Evolutionary conservation across 495 filamentous ascomycete species (phyloP).

Genomic region (Hypoxylon fragiforme): DNA sequence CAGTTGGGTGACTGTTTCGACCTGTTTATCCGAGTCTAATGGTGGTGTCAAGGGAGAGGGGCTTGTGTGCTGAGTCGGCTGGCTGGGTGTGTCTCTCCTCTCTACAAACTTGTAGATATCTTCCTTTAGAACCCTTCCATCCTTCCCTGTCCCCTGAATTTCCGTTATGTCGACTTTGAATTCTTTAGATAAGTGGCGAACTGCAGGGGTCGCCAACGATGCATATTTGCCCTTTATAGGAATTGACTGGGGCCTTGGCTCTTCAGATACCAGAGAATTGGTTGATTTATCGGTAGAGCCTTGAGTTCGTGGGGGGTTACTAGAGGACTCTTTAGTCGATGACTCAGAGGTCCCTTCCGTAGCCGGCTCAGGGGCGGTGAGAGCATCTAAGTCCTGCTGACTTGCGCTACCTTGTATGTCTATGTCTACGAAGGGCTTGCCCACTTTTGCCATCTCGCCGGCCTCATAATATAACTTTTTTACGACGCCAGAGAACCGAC

Average conservation of each 20-base stretch:
- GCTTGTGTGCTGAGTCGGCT: constrained; percentile 20
- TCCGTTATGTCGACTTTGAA: constrained; percentile 74
- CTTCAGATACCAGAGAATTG: constrained; percentile 1
- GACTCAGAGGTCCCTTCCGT: constrained; percentile 23
- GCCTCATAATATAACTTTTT: constrained; percentile 95
- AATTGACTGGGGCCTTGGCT: constrained; percentile 10
- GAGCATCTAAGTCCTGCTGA: constrained; percentile 49
- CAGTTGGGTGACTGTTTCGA: constrained; percentile 67
- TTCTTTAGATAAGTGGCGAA: constrained; percentile 82
- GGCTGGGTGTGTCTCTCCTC: constrained; percentile 39
- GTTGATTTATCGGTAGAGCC: constrained; percentile 10
- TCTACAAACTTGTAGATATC: constrained; percentile 78
- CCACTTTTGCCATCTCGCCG: constrained; percentile 94
- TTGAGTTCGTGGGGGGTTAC: constrained; percentile 16
- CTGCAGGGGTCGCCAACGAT: constrained; percentile 85
- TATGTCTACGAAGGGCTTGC: constrained; percentile 80
- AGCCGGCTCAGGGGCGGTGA: constrained; percentile 41
- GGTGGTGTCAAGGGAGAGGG: constrained; percentile 33
- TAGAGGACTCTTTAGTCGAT: constrained; percentile 28
- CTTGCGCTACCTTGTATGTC: constrained; percentile 63
- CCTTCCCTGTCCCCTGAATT: constrained; percentile 83
- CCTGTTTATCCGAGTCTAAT: constrained; percentile 48
- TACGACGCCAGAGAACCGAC: constrained; percentile 89
- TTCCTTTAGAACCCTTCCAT: constrained; percentile 89
- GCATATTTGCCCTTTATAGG: constrained; percentile 56